Conservation (phyloP, 345 rosid species). For the Hibiscus trionum region DNA sequence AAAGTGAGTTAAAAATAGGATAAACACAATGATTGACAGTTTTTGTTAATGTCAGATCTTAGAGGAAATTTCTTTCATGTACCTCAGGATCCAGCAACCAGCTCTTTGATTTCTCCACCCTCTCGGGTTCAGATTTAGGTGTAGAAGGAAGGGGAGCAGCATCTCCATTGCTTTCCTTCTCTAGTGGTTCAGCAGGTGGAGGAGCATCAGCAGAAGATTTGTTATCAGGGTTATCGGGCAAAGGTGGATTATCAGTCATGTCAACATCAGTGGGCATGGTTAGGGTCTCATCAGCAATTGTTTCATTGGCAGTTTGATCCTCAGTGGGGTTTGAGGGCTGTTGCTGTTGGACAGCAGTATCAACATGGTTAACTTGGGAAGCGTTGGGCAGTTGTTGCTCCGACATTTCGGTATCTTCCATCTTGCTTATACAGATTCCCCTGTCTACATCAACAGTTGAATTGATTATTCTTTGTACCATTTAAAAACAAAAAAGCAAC, state of each 20-base stretch:
- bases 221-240: constrained; percentile 14
- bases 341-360: constrained; percentile 21
- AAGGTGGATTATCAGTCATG: constrained; percentile 23
- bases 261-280: constrained; percentile 37
- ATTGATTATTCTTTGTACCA: background rate
- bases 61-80: background rate
- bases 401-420: constrained; percentile 47
- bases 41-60: background rate
- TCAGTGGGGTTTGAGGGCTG: constrained; percentile 13
- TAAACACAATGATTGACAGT: background rate
- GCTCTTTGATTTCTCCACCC: constrained; percentile 38
- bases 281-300: constrained; percentile 24
- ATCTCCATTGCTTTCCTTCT: constrained; percentile 19
- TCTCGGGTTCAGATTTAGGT: constrained; percentile 28
- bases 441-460: background rate
- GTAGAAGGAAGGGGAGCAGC: constrained; percentile 16
- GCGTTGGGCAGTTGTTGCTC: constrained; percentile 26
- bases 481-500: background rate
- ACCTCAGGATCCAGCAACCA: constrained; percentile 65
- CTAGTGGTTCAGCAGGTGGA: constrained; percentile 11
- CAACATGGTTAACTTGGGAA: constrained; percentile 24
- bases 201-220: constrained; percentile 4
- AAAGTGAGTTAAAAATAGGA: constrained; percentile 6
- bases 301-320: constrained; percentile 21
- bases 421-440: constrained; percentile 20